Evolutionary conservation across 2,329 filamentous ascomycete genomes (phyloP).

Genomic region (Sporothrix phasma): DNA sequence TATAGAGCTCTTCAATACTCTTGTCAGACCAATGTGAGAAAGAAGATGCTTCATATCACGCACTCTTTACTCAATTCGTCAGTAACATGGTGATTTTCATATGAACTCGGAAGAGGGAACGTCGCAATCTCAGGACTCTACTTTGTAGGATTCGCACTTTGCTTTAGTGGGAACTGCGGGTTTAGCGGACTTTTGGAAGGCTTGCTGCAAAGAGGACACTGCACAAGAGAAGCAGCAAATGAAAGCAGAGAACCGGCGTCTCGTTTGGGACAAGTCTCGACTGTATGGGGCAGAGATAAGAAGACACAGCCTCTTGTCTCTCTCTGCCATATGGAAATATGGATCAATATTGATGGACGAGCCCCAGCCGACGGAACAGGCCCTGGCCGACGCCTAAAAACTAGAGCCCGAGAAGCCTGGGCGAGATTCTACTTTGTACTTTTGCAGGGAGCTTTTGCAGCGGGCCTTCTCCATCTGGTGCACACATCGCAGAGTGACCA

Average conservation of each 20-base stretch:
- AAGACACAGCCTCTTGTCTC: background rate
- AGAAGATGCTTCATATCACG: too few species aligned
- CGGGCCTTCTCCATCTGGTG: background rate
- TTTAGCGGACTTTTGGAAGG: background rate
- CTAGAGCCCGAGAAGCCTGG: background rate
- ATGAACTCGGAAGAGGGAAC: too few species aligned
- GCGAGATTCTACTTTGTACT: background rate
- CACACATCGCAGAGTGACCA: background rate
- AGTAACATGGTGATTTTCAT: too few species aligned
- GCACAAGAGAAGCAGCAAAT: background rate
- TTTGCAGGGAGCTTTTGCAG: background rate
- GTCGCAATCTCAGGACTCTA: slow-evolving; percentile 6
- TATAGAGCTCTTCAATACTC: too few species aligned
- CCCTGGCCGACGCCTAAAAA: background rate
- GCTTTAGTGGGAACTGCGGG: background rate
- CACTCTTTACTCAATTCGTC: too few species aligned
- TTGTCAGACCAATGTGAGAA: too few species aligned
- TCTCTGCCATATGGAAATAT: background rate
- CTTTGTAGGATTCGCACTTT: background rate
- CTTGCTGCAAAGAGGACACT: background rate
- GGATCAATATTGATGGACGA: background rate
- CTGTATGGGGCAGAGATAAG: background rate
- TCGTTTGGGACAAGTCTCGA: background rate
- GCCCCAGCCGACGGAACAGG: background rate
- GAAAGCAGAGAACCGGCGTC: too few species aligned